Base-by-base conservation (phyloP, 1,284 basidiomycete species). In the Puccinia polysora region DNA sequence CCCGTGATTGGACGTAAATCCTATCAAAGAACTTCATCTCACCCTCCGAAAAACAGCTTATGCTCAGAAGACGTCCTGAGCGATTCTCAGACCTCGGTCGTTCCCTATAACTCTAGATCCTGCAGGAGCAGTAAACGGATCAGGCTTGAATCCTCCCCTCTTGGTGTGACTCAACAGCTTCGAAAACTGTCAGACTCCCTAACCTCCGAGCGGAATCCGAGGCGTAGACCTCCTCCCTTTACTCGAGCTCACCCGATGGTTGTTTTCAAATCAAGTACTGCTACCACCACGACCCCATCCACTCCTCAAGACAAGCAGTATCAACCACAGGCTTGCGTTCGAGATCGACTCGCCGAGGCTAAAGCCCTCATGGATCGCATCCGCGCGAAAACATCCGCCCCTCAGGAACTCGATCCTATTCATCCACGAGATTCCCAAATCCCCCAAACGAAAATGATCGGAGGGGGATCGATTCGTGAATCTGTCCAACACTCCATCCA, bases 351-450 rank as follows among this genome's bases (percentile, higher is more conserved):
- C 10, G 75, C 71, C 14, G 74, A 75, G 50, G 76, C 75, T 6
- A 68, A 74, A 8, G 73, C 60, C 50, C 53, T 77, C 36, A 70
- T 77, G 73, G 75, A 76, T 38, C 63, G 75, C 1, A 75, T 75
- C 47, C 70, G 74, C 34, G 74, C 73, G 4, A 74, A 74, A 63
- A 65, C 65, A 28, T 65, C 5, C 23, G 36, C 30, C 28, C 49
- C 34, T 23, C 64, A 53, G 40, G 49, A 64, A 36, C 40, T 50
- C 36, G 62, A 50, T 47, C 12, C 47, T 4, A 43, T 30, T 20
- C 34, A 65, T 28, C 36, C n/a, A n/a, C 20, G 7, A 23, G 15
- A 52, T 20, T 7, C 8, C 20, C 49, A 52, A 25, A 52, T 8
- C 40, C 34, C 36, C 10, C 64, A 40, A 49, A 49, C 7, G 36